These are phyloP conservation scores for Kluyveromyces starmeri DNA, from an alignment of 805 yeast species.

Conservation along the genomic window DNA sequence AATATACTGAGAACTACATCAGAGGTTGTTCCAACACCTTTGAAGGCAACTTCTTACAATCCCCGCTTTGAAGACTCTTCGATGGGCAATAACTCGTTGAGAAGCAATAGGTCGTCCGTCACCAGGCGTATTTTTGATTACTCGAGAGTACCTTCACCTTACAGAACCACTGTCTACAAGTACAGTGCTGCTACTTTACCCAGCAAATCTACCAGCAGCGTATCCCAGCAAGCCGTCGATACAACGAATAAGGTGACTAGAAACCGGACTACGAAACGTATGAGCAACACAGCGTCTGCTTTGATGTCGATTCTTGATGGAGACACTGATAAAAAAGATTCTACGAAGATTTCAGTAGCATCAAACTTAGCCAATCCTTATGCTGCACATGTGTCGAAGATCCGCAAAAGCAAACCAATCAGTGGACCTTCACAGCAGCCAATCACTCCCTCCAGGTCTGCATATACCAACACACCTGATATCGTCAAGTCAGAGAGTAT, in stretches of 20 bases:
- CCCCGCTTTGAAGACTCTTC: constrained; percentile 27
- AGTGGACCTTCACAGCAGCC: neutral
- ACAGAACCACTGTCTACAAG: constrained; percentile 27
- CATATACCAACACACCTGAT: neutral
- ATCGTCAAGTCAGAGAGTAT: neutral
- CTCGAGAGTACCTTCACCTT: constrained; percentile 33
- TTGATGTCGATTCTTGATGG: constrained; percentile 37
- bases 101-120: constrained; percentile 14
- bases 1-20: constrained; percentile 6
- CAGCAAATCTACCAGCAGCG: constrained; percentile 3
- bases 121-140: constrained; percentile 31
- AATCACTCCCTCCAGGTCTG: neutral
- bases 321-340: constrained; percentile 12
- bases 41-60: constrained; percentile 29
- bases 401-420: constrained; percentile 11
- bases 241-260: constrained; percentile 3
- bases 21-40: constrained; percentile 9
- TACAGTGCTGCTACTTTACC: constrained; percentile 17
- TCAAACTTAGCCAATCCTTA: constrained; percentile 37
- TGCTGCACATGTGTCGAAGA: constrained; percentile 19
- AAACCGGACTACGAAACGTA: constrained; percentile 17
- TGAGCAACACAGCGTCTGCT: constrained; percentile 43
- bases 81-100: constrained; percentile 12
- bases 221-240: neutral
- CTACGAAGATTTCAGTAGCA: constrained; percentile 2